A percentile compares a stretch with the other conserved stretches of the same genome.
Conservation (phyloP, 2,329 filamentous ascomycete species). For the Acrocalymma vagum region DNA sequence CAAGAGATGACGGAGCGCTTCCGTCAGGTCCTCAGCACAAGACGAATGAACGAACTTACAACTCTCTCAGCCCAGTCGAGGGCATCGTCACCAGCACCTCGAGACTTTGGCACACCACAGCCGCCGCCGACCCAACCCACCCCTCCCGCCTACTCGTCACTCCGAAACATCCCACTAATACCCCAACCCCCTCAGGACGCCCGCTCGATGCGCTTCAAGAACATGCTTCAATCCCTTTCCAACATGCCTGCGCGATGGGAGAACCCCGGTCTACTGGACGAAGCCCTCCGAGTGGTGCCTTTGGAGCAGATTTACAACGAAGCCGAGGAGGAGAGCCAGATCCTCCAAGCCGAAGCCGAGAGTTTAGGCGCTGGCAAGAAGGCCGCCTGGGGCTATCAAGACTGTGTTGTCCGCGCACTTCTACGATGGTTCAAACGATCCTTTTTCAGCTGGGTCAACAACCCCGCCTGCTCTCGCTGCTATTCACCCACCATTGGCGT, state of each 20-base stretch:
- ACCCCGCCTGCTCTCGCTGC: conserved; percentile 85
- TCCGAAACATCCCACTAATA: conserved; percentile 71
- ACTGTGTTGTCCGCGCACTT: conserved; percentile 90
- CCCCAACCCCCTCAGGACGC: conserved; percentile 74
- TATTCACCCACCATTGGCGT: conserved; percentile 81
- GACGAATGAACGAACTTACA: conserved; percentile 81
- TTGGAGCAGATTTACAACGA: conserved; percentile 91
- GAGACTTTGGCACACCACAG: conserved; percentile 55
- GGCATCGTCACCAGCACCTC: conserved; percentile 65
- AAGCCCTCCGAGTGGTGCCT: conserved; percentile 86
- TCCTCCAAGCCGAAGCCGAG: conserved; percentile 85
- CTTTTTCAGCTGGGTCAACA: conserved; percentile 98
- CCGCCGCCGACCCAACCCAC: conserved; percentile 37
- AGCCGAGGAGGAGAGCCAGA: conserved; percentile 91
- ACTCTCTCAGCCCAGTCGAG: conserved; percentile 68
- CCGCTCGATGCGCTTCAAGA: conserved; percentile 62
- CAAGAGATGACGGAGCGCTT: conserved; percentile 83
- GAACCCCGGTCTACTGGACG: conserved; percentile 92
- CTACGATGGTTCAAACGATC: conserved; percentile 95
- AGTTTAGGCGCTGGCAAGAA: conserved; percentile 83
- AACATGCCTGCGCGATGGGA: conserved; percentile 93
- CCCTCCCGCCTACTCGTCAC: conserved; percentile 68
- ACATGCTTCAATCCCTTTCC: conserved; percentile 84
- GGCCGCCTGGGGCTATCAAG: conserved; percentile 95
- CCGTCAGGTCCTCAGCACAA: conserved; percentile 84